Percentiles rank a stretch among this genome's conserved stretches.
Conservation (phyloP, 345 rosid species). For the Eucalyptus erythrocorys region DNA sequence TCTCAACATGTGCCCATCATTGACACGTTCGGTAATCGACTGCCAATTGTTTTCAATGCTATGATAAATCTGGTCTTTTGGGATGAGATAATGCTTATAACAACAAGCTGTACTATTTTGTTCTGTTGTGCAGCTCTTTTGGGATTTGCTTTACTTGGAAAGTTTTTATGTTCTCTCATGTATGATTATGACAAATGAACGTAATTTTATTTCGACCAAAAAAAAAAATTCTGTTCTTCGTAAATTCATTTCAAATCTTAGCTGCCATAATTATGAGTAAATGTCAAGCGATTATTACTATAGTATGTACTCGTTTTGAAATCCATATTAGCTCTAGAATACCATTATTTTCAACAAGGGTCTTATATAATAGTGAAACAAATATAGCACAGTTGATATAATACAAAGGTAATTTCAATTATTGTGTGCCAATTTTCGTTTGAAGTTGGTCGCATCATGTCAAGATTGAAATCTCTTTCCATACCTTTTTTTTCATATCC, state of each 20-base stretch:
- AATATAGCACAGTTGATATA: neutral
- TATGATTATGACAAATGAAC: too few relatives aligned
- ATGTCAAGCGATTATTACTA: neutral
- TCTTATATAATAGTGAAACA: neutral
- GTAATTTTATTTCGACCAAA: too few relatives aligned
- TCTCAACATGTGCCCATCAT: too few relatives aligned
- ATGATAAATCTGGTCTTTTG: accelerated
- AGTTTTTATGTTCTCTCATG: too few relatives aligned
- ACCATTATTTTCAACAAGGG: neutral
- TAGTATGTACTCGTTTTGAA: neutral
- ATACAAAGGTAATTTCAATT: neutral
- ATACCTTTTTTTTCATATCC: too few relatives aligned
- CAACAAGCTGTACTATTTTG: too few relatives aligned
- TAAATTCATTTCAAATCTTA: neutral
- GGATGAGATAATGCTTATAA: too few relatives aligned
- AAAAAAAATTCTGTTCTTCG: too few relatives aligned
- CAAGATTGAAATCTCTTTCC: neutral
- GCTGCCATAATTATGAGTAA: neutral
- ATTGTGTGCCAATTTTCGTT: neutral
- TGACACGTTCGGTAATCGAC: too few relatives aligned
- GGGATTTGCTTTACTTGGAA: too few relatives aligned
- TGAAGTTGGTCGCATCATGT: neutral
- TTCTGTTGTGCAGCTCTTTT: too few relatives aligned
- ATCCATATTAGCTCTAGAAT: neutral
- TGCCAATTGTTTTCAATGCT: too few relatives aligned